phyloP scores from a whole-genome alignment of 2,329 filamentous ascomycete genomes.

The Phialemonium atrogriseum region DNA sequence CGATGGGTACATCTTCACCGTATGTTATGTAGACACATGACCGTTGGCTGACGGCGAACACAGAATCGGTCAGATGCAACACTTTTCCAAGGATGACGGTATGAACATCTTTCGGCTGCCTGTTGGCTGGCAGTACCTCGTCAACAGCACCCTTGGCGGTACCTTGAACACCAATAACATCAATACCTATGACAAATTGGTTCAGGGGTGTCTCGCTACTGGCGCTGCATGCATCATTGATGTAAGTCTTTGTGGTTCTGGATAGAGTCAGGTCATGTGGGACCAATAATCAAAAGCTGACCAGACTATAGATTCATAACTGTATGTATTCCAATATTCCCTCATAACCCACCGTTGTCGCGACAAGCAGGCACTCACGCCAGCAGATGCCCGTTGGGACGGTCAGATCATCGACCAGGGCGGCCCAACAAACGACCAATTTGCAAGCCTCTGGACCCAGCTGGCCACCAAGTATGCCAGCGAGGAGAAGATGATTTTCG shows the following conservation, averaged over 20 bases:
- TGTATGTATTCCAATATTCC: conserved; percentile 10
- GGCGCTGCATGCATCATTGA: conserved; percentile 43
- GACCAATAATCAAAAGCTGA: too few species aligned
- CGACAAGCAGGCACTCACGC: neutral
- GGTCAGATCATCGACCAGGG: conserved; percentile 55
- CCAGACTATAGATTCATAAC: conserved; percentile 17
- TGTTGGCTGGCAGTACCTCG: conserved; percentile 44
- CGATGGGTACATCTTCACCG: conserved; percentile 18
- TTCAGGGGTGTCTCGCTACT: conserved; percentile 38
- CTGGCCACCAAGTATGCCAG: conserved; percentile 47
- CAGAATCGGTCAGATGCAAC: conserved; percentile 41
- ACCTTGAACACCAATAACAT: conserved; percentile 31
- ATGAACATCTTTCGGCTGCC: conserved; percentile 50
- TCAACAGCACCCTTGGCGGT: conserved; percentile 32
- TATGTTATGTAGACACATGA: too few species aligned
- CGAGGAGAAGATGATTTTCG: conserved; percentile 47
- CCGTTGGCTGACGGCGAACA: conserved; percentile 8
- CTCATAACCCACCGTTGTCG: neutral
- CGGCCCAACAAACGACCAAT: conserved; percentile 52
- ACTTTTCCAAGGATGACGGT: conserved; percentile 43
- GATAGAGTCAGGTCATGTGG: too few species aligned
- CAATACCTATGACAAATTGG: conserved; percentile 37
- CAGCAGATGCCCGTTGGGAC: conserved; percentile 50
- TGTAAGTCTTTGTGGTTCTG: too few species aligned
- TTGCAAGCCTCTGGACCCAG: conserved; percentile 48